Evolutionary conservation across 352 stramenopile genomes (phyloP).

Genomic region (Phytopythium boreale): DNA sequence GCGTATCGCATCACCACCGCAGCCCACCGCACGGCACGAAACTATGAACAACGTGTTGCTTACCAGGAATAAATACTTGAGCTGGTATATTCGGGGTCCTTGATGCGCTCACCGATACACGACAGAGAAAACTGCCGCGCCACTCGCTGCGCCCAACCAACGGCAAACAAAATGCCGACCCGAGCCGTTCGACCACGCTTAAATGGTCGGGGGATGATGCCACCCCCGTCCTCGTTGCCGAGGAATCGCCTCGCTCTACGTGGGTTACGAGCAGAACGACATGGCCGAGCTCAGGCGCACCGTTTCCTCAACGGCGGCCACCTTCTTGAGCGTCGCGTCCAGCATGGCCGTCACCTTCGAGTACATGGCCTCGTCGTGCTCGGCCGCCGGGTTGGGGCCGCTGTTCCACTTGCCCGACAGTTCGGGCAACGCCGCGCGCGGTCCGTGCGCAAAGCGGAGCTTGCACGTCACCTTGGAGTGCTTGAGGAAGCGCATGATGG

Average conservation of each 20-base stretch:
- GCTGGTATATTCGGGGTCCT: not conserved
- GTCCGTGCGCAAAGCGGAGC: slow-evolving; percentile 50
- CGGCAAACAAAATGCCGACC: too few relatives aligned
- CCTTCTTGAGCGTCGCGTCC: slow-evolving; percentile 71
- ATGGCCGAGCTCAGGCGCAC: slow-evolving; percentile 72
- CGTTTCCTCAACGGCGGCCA: slow-evolving; percentile 69
- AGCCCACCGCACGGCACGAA: too few relatives aligned
- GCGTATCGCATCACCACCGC: too few relatives aligned
- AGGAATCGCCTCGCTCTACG: not conserved
- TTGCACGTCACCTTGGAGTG: slow-evolving; percentile 76
- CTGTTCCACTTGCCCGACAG: slow-evolving; percentile 21
- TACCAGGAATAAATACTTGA: slow-evolving; percentile 1
- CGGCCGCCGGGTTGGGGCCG: slow-evolving; percentile 26
- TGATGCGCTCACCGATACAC: not conserved
- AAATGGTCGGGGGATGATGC: not conserved
- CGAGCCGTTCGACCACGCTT: too few relatives aligned
- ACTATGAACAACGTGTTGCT: not conserved
- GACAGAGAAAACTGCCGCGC: not conserved
- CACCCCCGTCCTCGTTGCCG: not conserved
- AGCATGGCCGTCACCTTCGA: slow-evolving; percentile 69
- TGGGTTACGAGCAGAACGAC: slow-evolving; percentile 51
- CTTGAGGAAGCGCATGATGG: slow-evolving; percentile 78
- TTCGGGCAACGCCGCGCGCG: slow-evolving; percentile 1
- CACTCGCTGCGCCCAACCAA: not conserved
- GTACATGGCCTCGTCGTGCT: slow-evolving; percentile 48